These are phyloP conservation scores for Sarocladium strictum DNA, from an alignment of 2,329 filamentous ascomycete genomes.

Conservation along the genomic window DNA sequence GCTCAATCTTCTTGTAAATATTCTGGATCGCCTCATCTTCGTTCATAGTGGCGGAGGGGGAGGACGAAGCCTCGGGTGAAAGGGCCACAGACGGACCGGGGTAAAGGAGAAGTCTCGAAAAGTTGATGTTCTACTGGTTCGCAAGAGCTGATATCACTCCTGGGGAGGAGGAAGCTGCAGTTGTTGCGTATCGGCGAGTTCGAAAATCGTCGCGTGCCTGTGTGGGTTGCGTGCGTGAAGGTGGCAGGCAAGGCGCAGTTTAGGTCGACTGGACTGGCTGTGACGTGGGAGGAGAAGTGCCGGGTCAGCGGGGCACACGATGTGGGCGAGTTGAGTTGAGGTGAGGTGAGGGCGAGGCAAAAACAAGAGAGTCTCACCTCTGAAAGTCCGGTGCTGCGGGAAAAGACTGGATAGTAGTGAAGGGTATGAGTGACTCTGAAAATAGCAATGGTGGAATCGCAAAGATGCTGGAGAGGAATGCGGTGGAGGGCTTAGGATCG, in stretches of 20 bases:
- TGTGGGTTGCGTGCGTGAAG: not conserved
- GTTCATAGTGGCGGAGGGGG: constrained; percentile 46
- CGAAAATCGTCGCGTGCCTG: not conserved
- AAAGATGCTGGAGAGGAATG: constrained; percentile 1
- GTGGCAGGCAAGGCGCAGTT: not conserved
- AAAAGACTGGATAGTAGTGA: not conserved
- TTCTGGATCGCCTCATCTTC: constrained; percentile 64
- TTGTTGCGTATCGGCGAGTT: not conserved
- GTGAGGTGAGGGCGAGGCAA: constrained; percentile 9
- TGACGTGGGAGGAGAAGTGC: constrained; percentile 2
- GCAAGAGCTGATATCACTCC: not conserved
- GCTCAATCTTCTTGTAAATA: constrained; percentile 95
- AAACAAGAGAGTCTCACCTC: constrained; percentile 4
- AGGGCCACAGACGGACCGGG: constrained; percentile 27
- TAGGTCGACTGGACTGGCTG: not conserved
- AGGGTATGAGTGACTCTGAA: not conserved
- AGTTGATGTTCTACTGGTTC: not conserved
- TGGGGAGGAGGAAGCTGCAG: not conserved
- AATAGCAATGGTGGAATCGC: not conserved
- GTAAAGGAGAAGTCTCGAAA: not conserved
- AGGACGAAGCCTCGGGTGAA: constrained; percentile 28
- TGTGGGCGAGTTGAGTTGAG: constrained; percentile 13
- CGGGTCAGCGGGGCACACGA: constrained; percentile 11
- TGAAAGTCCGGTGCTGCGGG: not conserved
- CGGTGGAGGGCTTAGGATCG: not conserved